A percentile compares a stretch with the other conserved stretches of the same genome.
These are phyloP conservation scores for Volvox reticuliferus DNA, from an alignment of 139 green algal species.

Conservation along the genomic window DNA sequence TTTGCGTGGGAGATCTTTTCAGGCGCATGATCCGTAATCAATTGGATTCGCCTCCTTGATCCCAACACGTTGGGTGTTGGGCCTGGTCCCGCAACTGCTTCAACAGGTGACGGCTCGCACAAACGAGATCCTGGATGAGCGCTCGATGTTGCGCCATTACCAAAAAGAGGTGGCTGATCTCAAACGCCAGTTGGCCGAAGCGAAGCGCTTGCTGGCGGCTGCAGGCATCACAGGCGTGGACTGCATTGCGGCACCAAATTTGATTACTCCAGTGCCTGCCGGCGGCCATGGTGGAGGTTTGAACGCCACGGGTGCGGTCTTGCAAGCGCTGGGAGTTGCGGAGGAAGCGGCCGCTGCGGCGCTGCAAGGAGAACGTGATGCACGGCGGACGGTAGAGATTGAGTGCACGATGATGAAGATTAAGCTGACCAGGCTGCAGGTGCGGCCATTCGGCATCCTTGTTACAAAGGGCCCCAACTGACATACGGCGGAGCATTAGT, in stretches of 20 bases:
- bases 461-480: background rate
- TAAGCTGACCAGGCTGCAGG: constrained; percentile 27
- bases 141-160: constrained; percentile 85
- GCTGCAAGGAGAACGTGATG: constrained; percentile 19
- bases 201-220: background rate
- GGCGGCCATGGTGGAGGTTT: background rate
- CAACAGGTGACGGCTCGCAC: constrained; percentile 50
- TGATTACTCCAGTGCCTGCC: background rate
- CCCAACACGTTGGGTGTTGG: too few relatives aligned
- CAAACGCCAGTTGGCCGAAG: constrained; percentile 77
- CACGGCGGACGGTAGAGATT: constrained; percentile 3
- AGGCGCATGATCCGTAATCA: too few relatives aligned
- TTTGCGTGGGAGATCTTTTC: too few relatives aligned
- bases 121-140: constrained; percentile 88
- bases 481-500: background rate
- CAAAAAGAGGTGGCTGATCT: constrained; percentile 88
- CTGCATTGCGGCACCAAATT: background rate
- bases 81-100: background rate
- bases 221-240: background rate
- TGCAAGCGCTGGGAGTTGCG: background rate
- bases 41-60: too few relatives aligned
- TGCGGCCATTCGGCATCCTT: background rate
- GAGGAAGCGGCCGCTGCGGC: background rate
- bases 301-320: background rate
- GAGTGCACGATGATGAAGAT: constrained; percentile 29